Base-by-base conservation (phyloP, 768 basidiomycete species). In the Lentinula detonsa region DNA sequence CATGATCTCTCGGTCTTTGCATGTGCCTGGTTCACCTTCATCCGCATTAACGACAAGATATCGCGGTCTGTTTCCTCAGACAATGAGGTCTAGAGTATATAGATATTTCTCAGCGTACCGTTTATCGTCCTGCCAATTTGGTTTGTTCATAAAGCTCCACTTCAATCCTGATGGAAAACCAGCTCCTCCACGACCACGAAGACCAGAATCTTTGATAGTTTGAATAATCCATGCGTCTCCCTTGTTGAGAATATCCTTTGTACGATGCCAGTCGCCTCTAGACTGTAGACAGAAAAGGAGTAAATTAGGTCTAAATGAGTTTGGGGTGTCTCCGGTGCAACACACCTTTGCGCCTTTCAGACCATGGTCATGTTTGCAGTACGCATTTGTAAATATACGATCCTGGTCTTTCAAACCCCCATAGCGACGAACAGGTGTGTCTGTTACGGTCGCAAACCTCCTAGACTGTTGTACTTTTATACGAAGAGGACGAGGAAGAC, bases 91-190 rank as follows among this genome's bases (percentile, higher is more conserved):
- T 37, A 65, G 5, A 40, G 23, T 18, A 33, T 35, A 31, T 40
- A 40, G 58, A 28, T 31, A 59, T 28, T 10, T 18, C 0, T 8
- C 45, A n/a, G 66, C 76, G 61, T 63, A 91, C 88, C 93, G 80
- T 65, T 85, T 86, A 69, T 98, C 96, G 71, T 91, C 89, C 78
- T 98, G 86, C 96, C 96, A 98, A 31, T 88, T 87, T n/a, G 95
- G 95, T 76, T 98, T 99, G 82, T 99, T 98, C 96, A 98, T 96
- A 73, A 94, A 95, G 69, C 88, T 91, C 95, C 95, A 98, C 72
- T 98, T 98, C 67, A 98, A 79, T 23, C 96, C 96, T 65, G 88
- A 91, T 0, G 96, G 96, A 71, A 99, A 99, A 33, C 96, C 96
- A 45, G 96, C 96, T 57, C 96, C 96, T 56, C 96, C 96, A 59